phyloP scores from a whole-genome alignment of 192 early-diverging fungal species.

The Rhizophagus clarus region DNA sequence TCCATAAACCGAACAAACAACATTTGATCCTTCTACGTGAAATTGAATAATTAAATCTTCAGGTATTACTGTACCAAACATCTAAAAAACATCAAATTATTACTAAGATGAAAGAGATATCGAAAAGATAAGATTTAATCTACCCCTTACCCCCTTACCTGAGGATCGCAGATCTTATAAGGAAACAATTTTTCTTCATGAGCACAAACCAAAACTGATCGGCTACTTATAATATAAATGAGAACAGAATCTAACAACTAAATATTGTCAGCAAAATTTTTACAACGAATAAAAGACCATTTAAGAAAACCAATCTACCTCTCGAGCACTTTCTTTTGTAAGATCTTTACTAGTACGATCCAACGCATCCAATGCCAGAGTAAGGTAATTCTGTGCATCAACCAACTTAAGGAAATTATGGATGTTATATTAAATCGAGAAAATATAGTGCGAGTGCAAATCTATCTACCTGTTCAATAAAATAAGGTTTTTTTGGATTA shows the following conservation, averaged over 20 bases:
- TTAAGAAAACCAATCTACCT: neutral
- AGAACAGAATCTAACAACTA: constrained; percentile 19
- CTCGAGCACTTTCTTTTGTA: constrained; percentile 18
- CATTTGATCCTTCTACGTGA: constrained; percentile 21
- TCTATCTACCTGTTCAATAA: constrained; percentile 28
- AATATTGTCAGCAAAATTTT: neutral
- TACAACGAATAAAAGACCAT: neutral
- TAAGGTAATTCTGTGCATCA: constrained; percentile 29
- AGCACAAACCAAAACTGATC: neutral
- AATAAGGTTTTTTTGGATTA: constrained; percentile 27
- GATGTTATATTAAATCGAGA: neutral
- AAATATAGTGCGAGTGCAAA: neutral
- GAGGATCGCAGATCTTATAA: constrained; percentile 34
- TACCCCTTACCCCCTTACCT: too few species aligned
- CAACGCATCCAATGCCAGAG: constrained; percentile 19
- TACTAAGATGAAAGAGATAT: neutral
- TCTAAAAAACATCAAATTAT: neutral
- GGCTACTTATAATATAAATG: constrained; percentile 7
- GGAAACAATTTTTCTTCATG: constrained; percentile 26
- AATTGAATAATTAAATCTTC: constrained; percentile 23
- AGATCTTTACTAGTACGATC: neutral
- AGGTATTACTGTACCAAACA: constrained; percentile 19
- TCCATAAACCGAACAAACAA: constrained; percentile 22
- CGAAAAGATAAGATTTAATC: too few species aligned
- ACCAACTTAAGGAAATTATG: neutral